Percentiles rank a stretch among this genome's conserved stretches.
These are phyloP conservation scores for Termitomyces sp. DNA, from an alignment of 768 basidiomycete species.

Conservation along the genomic window DNA sequence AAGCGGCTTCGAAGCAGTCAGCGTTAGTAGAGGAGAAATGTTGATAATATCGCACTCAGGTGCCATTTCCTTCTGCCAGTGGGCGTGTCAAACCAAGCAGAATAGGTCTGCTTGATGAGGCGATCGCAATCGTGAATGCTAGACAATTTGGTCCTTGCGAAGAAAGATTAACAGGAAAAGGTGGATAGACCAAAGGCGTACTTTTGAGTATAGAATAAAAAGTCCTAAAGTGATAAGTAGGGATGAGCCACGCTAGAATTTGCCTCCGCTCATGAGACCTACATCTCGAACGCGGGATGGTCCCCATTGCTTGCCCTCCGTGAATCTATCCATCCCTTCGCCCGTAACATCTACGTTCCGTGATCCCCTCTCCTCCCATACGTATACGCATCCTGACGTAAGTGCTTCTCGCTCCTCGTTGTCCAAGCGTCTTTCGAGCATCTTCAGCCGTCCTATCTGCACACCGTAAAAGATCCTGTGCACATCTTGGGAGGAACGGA, in stretches of 20 bases:
- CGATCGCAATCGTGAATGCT: slow-evolving; percentile 58
- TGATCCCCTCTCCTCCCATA: slow-evolving; percentile 74
- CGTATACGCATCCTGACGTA: slow-evolving; percentile 49
- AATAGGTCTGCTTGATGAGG: slow-evolving; percentile 81
- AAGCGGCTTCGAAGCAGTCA: slow-evolving; percentile 50
- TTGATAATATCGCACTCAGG: slow-evolving; percentile 50
- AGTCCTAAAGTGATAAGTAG: slow-evolving; percentile 48
- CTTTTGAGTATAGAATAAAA: slow-evolving; percentile 82
- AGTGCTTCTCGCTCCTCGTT: slow-evolving; percentile 67
- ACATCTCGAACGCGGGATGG: slow-evolving; percentile 82
- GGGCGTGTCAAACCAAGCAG: slow-evolving; percentile 66
- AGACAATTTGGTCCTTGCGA: slow-evolving; percentile 15
- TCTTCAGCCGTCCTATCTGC: slow-evolving; percentile 54
- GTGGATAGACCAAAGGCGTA: slow-evolving; percentile 38
- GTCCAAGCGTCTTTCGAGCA: slow-evolving; percentile 75
- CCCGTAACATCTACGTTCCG: slow-evolving; percentile 66
- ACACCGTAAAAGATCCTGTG: slow-evolving; percentile 79
- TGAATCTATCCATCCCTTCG: slow-evolving; percentile 80
- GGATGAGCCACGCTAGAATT: slow-evolving; percentile 9
- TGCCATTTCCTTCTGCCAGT: slow-evolving; percentile 77
- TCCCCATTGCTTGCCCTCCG: slow-evolving; percentile 80
- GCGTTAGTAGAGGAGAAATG: slow-evolving; percentile 4
- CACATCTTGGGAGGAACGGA: slow-evolving; percentile 72
- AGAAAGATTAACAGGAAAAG: not conserved
- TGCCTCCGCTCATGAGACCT: slow-evolving; percentile 21